Base-by-base conservation (phyloP, 2,329 filamentous ascomycete species). In the Pseudogymnoascus sp. region DNA sequence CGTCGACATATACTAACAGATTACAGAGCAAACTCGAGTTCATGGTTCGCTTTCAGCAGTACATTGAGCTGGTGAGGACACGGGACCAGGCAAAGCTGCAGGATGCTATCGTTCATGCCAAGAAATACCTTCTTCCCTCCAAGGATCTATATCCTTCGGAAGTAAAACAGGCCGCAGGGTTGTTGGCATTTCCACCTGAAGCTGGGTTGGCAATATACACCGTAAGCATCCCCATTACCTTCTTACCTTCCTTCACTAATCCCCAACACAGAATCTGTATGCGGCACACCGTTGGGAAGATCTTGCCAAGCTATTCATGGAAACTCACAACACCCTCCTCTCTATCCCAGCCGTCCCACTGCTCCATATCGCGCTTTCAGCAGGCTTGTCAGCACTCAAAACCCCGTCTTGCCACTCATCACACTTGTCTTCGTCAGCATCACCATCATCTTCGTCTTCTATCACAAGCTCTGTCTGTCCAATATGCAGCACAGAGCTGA, bases 401-500 rank as follows among this genome's bases (percentile, higher is more conserved):
- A 97, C 95, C 0, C 95, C 95, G 0, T 88, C 91, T 14, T 99
- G 95, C 74, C 93, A 97, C 77, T 89, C 89, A 1, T 66, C 67
- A 2, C 67, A 72, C 31, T 62, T 66, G 8, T 65, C 66, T 21
- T 59, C 63, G 2, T 68, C 72, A 60, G 70, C 70, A 6, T 70
- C 69, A 18, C 68, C 70, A 23, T 71, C 68, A 60, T 73, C 75
- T 60, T 69, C 70, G 0, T 70, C 70, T 14, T 70, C 68, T 11
- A 66, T 71, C 72, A 74, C 67, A 62, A 86, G 86, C 1, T 88
- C 89, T 6, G 86, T 97, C 44, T 99, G 95, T 70, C 95, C 95
- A 2, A 97, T 99, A 72, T 99, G 95, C 79, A 95, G 89, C 59
- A 95, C 89, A 0, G 95, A 99, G 76, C 84, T 99, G 63, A 97